phyloP scores from a whole-genome alignment of 1,284 basidiomycete species.

The Anthracocystis setariae region DNA sequence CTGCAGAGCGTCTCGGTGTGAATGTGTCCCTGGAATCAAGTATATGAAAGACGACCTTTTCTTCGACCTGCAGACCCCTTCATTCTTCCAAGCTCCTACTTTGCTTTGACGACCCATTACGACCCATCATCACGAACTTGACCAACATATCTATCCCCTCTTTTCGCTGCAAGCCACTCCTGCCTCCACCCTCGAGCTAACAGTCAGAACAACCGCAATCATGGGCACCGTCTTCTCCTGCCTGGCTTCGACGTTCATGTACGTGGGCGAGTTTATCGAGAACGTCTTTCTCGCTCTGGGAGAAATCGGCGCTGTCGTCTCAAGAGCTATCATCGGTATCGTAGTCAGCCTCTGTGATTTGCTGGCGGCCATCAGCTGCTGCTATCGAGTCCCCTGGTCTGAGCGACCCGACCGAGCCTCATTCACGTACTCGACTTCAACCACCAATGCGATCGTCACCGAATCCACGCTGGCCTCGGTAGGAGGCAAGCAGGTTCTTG shows the following conservation, averaged over 20 bases:
- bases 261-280: slow-evolving; percentile 51
- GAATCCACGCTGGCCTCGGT: slow-evolving; percentile 11
- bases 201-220: slow-evolving; percentile 2
- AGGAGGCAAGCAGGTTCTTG: slow-evolving; percentile 39
- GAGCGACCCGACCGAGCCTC: slow-evolving; percentile 49
- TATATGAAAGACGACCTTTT: no score
- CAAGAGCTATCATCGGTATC: slow-evolving; percentile 49
- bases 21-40: no score
- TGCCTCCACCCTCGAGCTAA: not conserved
- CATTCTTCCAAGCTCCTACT: not conserved
- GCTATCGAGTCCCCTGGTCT: slow-evolving; percentile 52
- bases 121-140: slow-evolving; percentile 1
- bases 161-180: not conserved
- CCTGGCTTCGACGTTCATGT: slow-evolving; percentile 48
- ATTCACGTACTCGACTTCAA: slow-evolving; percentile 26
- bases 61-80: no score
- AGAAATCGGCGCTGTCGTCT: slow-evolving; percentile 51
- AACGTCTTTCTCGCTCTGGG: slow-evolving; percentile 49
- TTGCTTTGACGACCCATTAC: slow-evolving; percentile 7
- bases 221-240: slow-evolving; percentile 57
- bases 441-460: not conserved
- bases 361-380: slow-evolving; percentile 57
- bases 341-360: slow-evolving; percentile 57
- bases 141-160: not conserved
- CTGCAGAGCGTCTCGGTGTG: not conserved